Percentiles rank a stretch among this genome's conserved stretches.
These are phyloP conservation scores for Mycena chlorophos DNA, from an alignment of 768 basidiomycete species.

Conservation along the genomic window DNA sequence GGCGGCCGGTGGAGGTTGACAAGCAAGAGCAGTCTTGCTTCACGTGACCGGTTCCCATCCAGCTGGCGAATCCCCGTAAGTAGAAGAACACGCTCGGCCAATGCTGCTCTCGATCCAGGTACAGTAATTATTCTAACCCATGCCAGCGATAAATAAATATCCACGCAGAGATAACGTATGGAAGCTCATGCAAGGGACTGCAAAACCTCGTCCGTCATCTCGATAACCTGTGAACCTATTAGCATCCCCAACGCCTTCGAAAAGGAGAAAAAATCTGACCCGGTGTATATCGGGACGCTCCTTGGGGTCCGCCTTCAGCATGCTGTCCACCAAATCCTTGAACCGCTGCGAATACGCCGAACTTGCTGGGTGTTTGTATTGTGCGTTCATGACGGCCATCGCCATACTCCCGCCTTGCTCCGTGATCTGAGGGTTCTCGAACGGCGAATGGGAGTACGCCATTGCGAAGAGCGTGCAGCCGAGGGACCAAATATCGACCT, in stretches of 20 bases:
- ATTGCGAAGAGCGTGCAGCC: constrained; percentile 95
- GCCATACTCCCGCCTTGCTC: constrained; percentile 96
- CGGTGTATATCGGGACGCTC: constrained; percentile 84
- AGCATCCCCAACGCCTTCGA: not conserved
- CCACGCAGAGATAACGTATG: constrained; percentile 15
- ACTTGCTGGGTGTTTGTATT: constrained; percentile 79
- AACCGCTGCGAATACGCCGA: constrained; percentile 87
- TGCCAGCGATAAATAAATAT: constrained; percentile 21
- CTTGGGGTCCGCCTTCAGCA: constrained; percentile 80
- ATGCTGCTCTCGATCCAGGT: no score
- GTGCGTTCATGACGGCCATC: constrained; percentile 94
- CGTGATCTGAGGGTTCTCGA: constrained; percentile 88
- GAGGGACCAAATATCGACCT: constrained; percentile 96
- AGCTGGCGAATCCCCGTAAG: no score
- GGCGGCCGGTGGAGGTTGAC: no score
- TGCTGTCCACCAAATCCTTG: constrained; percentile 76
- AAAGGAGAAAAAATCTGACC: constrained; percentile 16
- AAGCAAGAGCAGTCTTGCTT: no score
- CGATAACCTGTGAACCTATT: constrained; percentile 65
- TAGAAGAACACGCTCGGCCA: no score
- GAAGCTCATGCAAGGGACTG: constrained; percentile 51
- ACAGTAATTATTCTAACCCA: constrained; percentile 8
- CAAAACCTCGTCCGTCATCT: constrained; percentile 62
- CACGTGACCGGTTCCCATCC: no score
- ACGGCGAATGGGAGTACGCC: constrained; percentile 94